A percentile compares a stretch with the other conserved stretches of the same genome.
These are phyloP conservation scores for Aspergillus ostianus DNA, from an alignment of 495 filamentous ascomycete genomes.

Conservation along the genomic window DNA sequence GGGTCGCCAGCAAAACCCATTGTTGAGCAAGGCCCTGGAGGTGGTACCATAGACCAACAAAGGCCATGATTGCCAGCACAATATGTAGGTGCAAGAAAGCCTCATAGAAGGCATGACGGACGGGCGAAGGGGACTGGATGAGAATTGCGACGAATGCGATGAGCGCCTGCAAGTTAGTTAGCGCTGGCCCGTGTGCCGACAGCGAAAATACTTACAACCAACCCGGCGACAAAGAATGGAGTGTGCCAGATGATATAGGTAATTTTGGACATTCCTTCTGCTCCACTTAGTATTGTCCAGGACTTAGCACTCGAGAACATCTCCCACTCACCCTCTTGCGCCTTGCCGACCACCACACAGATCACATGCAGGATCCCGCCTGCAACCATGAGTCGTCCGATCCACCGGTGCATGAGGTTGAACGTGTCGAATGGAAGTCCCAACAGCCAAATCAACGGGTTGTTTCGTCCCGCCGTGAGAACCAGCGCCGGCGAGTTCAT, in stretches of 20 bases:
- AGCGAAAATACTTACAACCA: slow-evolving; percentile 29
- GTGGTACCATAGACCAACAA: slow-evolving; percentile 57
- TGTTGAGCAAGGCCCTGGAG: slow-evolving; percentile 44
- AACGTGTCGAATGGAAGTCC: slow-evolving; percentile 42
- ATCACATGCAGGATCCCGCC: slow-evolving; percentile 38
- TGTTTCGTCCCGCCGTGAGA: slow-evolving; percentile 43
- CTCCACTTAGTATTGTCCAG: background rate
- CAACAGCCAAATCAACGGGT: slow-evolving; percentile 37
- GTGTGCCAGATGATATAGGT: slow-evolving; percentile 31
- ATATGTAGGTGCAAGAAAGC: slow-evolving; percentile 56
- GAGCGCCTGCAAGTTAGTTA: slow-evolving; percentile 26
- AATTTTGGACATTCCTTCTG: slow-evolving; percentile 27
- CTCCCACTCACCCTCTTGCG: slow-evolving; percentile 26
- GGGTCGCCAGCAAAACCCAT: slow-evolving; percentile 34
- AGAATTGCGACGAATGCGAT: slow-evolving; percentile 48
- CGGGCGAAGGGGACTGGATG: slow-evolving; percentile 49
- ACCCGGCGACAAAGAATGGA: slow-evolving; percentile 35
- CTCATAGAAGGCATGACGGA: slow-evolving; percentile 60
- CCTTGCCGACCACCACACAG: slow-evolving; percentile 31
- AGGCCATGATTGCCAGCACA: slow-evolving; percentile 43
- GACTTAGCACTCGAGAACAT: background rate
- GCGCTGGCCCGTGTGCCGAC: too few species aligned
- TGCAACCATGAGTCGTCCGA: slow-evolving; percentile 37
- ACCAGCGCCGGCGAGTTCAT: slow-evolving; percentile 43
- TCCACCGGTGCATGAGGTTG: slow-evolving; percentile 48